These are phyloP conservation scores for Plasmodium ovale DNA, from an alignment of 169 alveolate species.

Conservation along the genomic window DNA sequence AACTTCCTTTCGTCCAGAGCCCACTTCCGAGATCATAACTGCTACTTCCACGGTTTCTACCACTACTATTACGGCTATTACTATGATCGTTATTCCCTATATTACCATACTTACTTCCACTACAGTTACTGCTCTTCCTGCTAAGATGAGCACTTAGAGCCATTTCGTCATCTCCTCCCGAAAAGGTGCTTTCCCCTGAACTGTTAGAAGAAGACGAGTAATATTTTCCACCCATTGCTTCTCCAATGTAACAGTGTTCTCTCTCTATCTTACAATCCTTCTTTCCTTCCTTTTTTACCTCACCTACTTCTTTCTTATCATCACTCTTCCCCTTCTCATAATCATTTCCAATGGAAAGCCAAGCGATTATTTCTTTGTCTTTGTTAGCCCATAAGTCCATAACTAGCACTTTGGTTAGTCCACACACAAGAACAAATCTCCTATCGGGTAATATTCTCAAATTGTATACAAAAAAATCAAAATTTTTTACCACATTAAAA, in stretches of 20 bases:
- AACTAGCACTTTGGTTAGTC: slow-evolving; percentile 27
- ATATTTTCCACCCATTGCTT: not conserved
- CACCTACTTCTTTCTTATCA: not conserved
- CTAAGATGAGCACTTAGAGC: not conserved
- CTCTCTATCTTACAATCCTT: not conserved
- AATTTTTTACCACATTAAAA: slow-evolving; percentile 40
- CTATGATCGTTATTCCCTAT: not conserved
- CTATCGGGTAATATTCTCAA: slow-evolving; percentile 71
- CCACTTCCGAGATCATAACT: not conserved
- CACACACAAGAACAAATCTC: slow-evolving; percentile 34
- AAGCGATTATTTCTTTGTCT: slow-evolving; percentile 48
- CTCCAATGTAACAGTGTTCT: slow-evolving; percentile 20
- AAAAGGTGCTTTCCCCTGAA: not conserved
- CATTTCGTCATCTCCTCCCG: not conserved
- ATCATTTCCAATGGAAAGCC: slow-evolving; percentile 5
- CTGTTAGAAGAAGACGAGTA: slow-evolving; percentile 22
- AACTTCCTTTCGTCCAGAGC: not conserved
- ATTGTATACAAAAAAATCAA: slow-evolving; percentile 54
- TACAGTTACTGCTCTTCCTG: not conserved
- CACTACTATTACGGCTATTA: not conserved
- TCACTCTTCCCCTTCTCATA: not conserved
- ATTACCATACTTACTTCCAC: not conserved
- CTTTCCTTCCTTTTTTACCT: no score
- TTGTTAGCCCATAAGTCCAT: slow-evolving; percentile 63
- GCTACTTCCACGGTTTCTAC: not conserved